phyloP scores from a whole-genome alignment of 169 alveolate species.

The Amoebophrya sp. region DNA sequence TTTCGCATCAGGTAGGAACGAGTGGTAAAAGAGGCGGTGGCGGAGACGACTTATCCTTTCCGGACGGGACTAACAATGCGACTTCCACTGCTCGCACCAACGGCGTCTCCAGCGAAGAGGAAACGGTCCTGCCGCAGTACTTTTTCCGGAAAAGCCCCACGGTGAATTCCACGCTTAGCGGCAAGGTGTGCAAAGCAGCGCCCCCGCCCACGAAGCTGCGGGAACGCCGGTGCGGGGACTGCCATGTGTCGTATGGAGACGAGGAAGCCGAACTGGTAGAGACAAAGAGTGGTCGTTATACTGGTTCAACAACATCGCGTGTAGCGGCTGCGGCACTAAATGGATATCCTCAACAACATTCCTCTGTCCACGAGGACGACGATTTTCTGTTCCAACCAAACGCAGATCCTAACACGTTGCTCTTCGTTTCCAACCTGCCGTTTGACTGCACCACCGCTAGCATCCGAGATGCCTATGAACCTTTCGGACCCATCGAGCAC shows the following conservation, averaged over 20 bases:
- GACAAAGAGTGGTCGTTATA: too few species aligned
- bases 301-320: too few species aligned
- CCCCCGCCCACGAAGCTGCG: not conserved
- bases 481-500: not conserved
- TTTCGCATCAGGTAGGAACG: not conserved
- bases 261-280: too few species aligned
- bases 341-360: too few species aligned
- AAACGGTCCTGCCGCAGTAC: not conserved
- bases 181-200: not conserved
- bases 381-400: too few species aligned
- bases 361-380: too few species aligned
- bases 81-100: too few species aligned
- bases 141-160: not conserved
- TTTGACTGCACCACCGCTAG: not conserved
- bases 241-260: too few species aligned
- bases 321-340: too few species aligned
- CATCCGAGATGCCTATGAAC: not conserved
- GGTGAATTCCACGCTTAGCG: not conserved
- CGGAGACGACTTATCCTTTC: not conserved
- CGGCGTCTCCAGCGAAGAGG: not conserved
- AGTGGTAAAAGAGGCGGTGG: not conserved
- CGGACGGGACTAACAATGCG: too few species aligned
- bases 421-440: not conserved
- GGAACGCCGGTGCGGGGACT: constrained; percentile 4
- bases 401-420: too few species aligned